These are phyloP conservation scores for Apiospora aurea DNA, from an alignment of 2,329 filamentous ascomycete genomes.

Conservation along the genomic window DNA sequence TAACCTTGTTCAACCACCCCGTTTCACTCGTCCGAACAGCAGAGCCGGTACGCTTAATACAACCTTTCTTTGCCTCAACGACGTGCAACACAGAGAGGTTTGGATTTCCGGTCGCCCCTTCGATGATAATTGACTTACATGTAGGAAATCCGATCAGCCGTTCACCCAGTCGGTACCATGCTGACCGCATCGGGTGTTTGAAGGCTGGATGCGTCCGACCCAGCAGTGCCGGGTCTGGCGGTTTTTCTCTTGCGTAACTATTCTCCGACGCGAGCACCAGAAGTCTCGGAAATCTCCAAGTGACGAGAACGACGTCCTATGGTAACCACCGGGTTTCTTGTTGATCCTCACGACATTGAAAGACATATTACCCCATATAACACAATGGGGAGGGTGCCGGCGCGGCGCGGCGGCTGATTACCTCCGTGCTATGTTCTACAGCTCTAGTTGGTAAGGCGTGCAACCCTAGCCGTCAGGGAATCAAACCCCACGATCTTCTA, in stretches of 20 bases:
- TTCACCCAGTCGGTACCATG: neutral
- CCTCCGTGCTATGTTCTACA: neutral
- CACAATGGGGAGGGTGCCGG: no score
- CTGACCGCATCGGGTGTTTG: neutral
- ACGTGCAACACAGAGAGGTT: neutral
- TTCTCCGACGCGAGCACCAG: no score
- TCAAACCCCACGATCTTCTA: constrained; percentile 19
- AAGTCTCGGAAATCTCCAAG: no score
- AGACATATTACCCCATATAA: no score
- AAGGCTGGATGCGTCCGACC: neutral
- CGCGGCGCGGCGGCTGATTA: neutral
- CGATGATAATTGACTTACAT: neutral
- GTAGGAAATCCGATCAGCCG: no score
- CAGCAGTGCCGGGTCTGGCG: neutral
- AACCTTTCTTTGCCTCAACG: neutral
- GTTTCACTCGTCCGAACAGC: neutral
- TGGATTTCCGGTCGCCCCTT: neutral
- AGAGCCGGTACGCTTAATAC: neutral
- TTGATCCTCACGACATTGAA: no score
- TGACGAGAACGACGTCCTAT: neutral
- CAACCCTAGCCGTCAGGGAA: constrained; percentile 9
- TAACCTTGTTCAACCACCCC: neutral
- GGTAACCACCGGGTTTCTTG: neutral
- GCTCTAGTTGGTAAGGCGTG: neutral
- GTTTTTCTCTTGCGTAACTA: neutral